Base-by-base conservation (phyloP, 176 grass and related monocot genomes). In the Typha latifolia region DNA sequence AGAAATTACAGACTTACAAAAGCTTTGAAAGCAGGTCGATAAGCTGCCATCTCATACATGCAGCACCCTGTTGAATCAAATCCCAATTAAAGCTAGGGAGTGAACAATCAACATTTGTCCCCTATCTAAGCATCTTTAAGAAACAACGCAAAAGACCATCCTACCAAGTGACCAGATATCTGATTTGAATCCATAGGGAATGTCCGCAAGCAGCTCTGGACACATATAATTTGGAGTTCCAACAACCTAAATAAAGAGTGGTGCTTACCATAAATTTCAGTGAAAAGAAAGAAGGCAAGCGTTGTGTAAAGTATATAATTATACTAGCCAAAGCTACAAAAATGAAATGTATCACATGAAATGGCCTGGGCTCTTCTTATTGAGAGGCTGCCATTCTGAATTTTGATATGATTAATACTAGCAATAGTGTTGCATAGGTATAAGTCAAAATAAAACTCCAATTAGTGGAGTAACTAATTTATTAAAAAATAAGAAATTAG, bases 181-280 rank as follows among this genome's bases (percentile, higher is more conserved):
- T 69, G 95, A 99, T 77, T 99, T 99, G 65, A 99, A 99, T 74
- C 95, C 89, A 47, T 99, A 99, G 14, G 95, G 95, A 74, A 99
- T 99, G 74, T 94, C 95, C 29, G 89, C 69, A 85, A 94, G 89
- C 71, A 99, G 83, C 80, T 99, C 95, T 7, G 89, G 95, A 69
- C 89, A 99, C 95, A 99, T 99, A 62, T 99, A 99, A 82, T 99
- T 99, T 68, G 95, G 95, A 47, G 95, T 99, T 74, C 89, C 89
- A 62, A 99, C 95, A 55, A 99, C 95, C 95, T 99, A 66, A 26
- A 48, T 1, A 72, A 78, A 9, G 21, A 24, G 72, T 52, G 49
- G 71, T 49, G 24, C 29, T 50, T 73, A 71, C 74, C 9, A 72
- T 70, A 68, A 72, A 70, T 32, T 72, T 67, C 37, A 66, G 1